Evolutionary conservation across 2,329 filamentous ascomycete genomes (phyloP).

Genomic region (Arachnomyces sp.): DNA sequence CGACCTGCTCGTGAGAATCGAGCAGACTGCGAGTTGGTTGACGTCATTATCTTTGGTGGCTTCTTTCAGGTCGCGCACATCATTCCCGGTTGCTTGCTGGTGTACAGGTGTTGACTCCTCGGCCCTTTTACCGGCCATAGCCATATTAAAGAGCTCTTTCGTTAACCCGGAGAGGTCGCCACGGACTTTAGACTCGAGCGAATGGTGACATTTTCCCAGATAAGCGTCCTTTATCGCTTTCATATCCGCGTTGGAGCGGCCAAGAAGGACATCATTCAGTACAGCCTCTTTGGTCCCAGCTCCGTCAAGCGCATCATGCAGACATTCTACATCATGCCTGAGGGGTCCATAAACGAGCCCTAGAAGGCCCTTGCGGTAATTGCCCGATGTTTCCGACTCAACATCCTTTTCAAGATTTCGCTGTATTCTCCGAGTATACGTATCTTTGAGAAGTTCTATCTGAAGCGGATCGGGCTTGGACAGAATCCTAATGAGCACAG

Average conservation of each 20-base stretch:
- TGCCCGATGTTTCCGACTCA: conserved; percentile 63
- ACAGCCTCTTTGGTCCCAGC: conserved; percentile 78
- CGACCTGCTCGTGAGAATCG: conserved; percentile 66
- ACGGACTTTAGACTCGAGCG: conserved; percentile 65
- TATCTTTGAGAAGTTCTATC: conserved; percentile 54
- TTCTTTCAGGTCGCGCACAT: conserved; percentile 68
- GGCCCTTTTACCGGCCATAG: conserved; percentile 63
- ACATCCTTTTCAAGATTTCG: conserved; percentile 67
- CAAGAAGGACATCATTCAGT: conserved; percentile 78
- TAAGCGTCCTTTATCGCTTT: conserved; percentile 78
- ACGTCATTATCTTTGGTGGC: conserved; percentile 58
- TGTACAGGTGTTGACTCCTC: conserved; percentile 72
- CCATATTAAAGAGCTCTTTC: conserved; percentile 74
- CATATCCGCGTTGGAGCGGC: conserved; percentile 79
- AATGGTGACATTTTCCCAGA: conserved; percentile 55
- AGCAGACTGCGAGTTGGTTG: conserved; percentile 69
- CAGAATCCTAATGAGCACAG: conserved; percentile 59
- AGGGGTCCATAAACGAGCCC: conserved; percentile 70
- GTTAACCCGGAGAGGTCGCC: conserved; percentile 81
- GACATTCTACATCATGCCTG: conserved; percentile 62
- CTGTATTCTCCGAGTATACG: conserved; percentile 55
- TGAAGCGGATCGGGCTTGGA: conserved; percentile 65
- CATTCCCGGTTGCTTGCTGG: conserved; percentile 64
- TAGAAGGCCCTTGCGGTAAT: conserved; percentile 62
- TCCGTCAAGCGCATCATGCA: conserved; percentile 67